phyloP scores from a whole-genome alignment of 2,329 filamentous ascomycete species.

The Pseudogymnoascus sp. region DNA sequence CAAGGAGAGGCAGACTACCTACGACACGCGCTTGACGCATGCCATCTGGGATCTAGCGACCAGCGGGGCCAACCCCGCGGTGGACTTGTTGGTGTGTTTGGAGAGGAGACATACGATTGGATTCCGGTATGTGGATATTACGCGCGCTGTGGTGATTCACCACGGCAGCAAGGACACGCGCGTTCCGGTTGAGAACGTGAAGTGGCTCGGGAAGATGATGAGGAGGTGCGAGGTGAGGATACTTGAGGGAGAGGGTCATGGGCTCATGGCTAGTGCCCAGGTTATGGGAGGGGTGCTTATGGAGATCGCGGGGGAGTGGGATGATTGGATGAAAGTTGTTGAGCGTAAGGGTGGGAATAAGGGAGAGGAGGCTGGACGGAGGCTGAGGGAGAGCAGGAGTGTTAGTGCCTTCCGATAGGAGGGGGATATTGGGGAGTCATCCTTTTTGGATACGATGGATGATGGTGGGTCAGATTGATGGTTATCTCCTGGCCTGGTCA shows the following conservation, averaged over 20 bases:
- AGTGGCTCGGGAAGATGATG: slow-evolving; percentile 93
- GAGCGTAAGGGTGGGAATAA: slow-evolving; percentile 26
- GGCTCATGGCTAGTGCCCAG: slow-evolving; percentile 84
- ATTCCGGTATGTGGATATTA: slow-evolving; percentile 95
- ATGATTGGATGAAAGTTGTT: slow-evolving; percentile 67
- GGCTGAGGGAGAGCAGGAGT: slow-evolving; percentile 26
- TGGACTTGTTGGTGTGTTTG: slow-evolving; percentile 85
- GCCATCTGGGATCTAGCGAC: slow-evolving; percentile 93
- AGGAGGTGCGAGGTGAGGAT: slow-evolving; percentile 84
- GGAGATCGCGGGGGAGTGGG: slow-evolving; percentile 92
- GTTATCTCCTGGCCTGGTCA: not conserved
- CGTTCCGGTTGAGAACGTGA: slow-evolving; percentile 89
- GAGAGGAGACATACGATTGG: slow-evolving; percentile 87
- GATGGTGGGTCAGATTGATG: not conserved
- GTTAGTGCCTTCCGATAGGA: slow-evolving; percentile 24
- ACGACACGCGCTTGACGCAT: slow-evolving; percentile 80
- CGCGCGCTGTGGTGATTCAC: slow-evolving; percentile 82
- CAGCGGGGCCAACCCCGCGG: slow-evolving; percentile 83
- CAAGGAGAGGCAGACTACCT: slow-evolving; percentile 64
- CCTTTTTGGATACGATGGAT: not conserved
- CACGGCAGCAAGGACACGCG: slow-evolving; percentile 85
- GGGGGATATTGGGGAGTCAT: not conserved
- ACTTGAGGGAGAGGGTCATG: slow-evolving; percentile 85
- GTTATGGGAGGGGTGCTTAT: slow-evolving; percentile 94
- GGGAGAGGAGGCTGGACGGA: slow-evolving; percentile 19